Evolutionary conservation across 768 basidiomycete species (phyloP), one percentile per base, ranked within the genome.

Genomic region (Xerocomellus amylosporus): DNA sequence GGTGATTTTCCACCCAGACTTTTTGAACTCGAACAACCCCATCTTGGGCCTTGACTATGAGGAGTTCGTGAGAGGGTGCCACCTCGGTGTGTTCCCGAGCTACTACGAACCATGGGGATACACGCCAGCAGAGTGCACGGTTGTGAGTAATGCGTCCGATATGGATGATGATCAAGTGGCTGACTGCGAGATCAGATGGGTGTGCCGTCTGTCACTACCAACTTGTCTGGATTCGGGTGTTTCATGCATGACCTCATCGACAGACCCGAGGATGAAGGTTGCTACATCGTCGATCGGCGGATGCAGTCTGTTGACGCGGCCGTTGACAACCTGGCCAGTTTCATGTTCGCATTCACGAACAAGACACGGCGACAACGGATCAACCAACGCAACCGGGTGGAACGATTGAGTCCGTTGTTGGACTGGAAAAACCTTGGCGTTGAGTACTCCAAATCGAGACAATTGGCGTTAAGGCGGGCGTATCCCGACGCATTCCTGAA

Each of bases 201-300:
- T 56, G 93, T 99, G 46, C 97, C 97, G 0, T 91, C 88, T 33
- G 86, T 98, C 48, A 98, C 97, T 14, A 99, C 97, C 48, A 99
- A 99, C 75, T 78, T 99, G 30, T 97, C 94, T 17, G 97, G 97
- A 37, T 98, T 98, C 60, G 97, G 97, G 7, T 93, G 90, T 69
- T 98, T 97, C 78, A 95, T 98, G 91, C 93, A 96, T 71, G 97
- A 99, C 67, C 79, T 98, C 24, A 94, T 99, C 61, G 96, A 99
- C 60, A 83, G 85, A 14, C 93, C 95, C 0, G 84, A 93, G 57
- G 94, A 96, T 50, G 95, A 98, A 71, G 94, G 94, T 0, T 93
- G 91, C 75, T 98, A 97, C 72, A 98, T 98, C 68, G 86, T 98
- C 61, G 96, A 98, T 69, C 83, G 97, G 38, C 85, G 96, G 47